Base-by-base conservation (phyloP, 1,284 basidiomycete genomes). In the Microbotryum intermedium region DNA sequence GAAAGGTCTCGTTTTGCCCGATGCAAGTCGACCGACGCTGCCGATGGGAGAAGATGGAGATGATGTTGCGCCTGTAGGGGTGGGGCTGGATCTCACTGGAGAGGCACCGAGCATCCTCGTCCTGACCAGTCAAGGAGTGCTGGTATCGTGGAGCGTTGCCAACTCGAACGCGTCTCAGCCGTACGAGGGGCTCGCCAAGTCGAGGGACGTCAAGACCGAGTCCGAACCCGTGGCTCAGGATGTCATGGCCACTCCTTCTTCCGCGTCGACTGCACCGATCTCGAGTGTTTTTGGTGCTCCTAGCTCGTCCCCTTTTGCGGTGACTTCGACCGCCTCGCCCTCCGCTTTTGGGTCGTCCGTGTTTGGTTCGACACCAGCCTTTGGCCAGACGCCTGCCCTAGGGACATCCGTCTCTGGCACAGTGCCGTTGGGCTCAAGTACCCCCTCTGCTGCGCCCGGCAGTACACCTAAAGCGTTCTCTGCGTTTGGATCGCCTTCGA, bases 1-100 rank as follows among this genome's bases (percentile, higher is more conserved):
- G 79, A 70, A 77, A 29, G 70, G 75, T 0, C 64, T 79, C 25
- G 73, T 76, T 42, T 74, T 81, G 44, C 78, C 80, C 45, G 80
- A 81, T 57, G 76, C 77, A 2, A 76, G 76, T 4, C 73, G 78
- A 53, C 78, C 77, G 0, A 72, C 76, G 10, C 70, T 81, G 47
- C 80, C 80, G 2, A 76, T 78, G 61, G 71, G 70, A 13, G 66
- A 30, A 20, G 60, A 71, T 2, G 68, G 69, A 2, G 72, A 75
- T 9, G 79, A 80, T 62, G 77, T 77, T 0, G 75, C 75, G 4
- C 77, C 78, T 0, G 64, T 82, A 11, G 79, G 75, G 0, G 65
- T 82, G 47, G 79, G 73, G 0, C 66, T 81, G 28, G 80, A 81
- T 61, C 69, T 81, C n/a, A 77, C 74, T 76, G 2, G 74, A 78